These are phyloP conservation scores for Sequoia sempervirens DNA, from an alignment of 75 land plant genomes.

Conservation along the genomic window DNA sequence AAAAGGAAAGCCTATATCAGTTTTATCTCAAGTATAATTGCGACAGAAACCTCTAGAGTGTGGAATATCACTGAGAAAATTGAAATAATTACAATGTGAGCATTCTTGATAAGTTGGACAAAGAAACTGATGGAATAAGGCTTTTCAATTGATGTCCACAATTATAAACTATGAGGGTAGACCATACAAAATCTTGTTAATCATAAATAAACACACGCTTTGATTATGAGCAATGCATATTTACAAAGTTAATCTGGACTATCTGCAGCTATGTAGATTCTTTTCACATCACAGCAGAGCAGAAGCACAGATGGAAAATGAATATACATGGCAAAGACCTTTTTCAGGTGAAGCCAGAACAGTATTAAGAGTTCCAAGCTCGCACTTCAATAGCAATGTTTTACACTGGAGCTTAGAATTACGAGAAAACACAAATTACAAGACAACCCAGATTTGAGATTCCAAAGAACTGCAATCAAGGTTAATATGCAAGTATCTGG, in stretches of 20 bases:
- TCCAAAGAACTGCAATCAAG: neutral
- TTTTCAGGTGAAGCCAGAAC: neutral
- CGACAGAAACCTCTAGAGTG: neutral
- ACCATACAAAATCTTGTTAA: neutral
- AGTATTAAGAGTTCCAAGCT: neutral
- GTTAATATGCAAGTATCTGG: conserved; percentile 16
- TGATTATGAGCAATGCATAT: neutral
- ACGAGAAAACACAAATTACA: neutral
- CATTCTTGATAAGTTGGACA: too few species aligned
- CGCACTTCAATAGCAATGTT: neutral
- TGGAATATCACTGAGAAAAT: neutral
- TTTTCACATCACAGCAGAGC: neutral
- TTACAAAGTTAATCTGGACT: neutral
- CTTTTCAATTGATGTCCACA: neutral
- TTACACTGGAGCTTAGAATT: neutral
- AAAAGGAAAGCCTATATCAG: too few species aligned
- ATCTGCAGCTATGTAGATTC: neutral
- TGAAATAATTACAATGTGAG: neutral
- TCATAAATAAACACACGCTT: neutral
- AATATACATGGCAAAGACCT: neutral
- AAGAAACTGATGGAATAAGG: neutral
- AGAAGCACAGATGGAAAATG: neutral
- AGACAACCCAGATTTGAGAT: neutral
- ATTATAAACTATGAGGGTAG: neutral
- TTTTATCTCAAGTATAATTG: neutral